Conservation (phyloP, 371 early-diverging fungal genomes). For the Rhizopus delemar region DNA sequence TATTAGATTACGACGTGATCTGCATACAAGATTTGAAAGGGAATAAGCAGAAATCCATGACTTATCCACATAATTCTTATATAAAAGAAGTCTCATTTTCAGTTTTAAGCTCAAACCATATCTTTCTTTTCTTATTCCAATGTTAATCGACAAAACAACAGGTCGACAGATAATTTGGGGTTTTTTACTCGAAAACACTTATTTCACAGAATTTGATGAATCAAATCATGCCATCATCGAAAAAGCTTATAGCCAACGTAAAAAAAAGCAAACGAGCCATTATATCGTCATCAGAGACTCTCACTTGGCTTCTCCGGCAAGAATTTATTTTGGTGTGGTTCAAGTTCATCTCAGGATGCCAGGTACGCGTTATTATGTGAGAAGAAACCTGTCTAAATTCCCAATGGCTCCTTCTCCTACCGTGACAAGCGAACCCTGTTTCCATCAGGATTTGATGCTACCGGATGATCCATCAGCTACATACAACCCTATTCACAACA, state of each 20-base stretch:
- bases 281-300: constrained; percentile 37
- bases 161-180: constrained; percentile 38
- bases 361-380: constrained; percentile 52
- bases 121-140: neutral
- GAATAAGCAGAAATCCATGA: neutral
- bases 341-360: constrained; percentile 52
- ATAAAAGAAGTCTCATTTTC: too few species aligned
- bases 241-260: constrained; percentile 27
- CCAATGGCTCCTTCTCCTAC: neutral
- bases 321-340: constrained; percentile 47
- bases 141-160: constrained; percentile 2
- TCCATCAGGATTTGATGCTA: neutral
- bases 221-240: constrained; percentile 44
- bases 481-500: too few species aligned
- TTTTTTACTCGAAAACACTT: constrained; percentile 50
- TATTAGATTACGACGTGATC: constrained; percentile 10
- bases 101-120: too few species aligned
- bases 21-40: neutral
- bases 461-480: too few species aligned
- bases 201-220: constrained; percentile 42
- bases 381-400: constrained; percentile 16
- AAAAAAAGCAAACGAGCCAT: constrained; percentile 31
- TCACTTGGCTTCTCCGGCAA: constrained; percentile 28
- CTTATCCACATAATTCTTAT: neutral
- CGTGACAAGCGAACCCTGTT: neutral